Conservation (phyloP, 2,329 filamentous ascomycete genomes). For the Fusarium anthophilum region DNA sequence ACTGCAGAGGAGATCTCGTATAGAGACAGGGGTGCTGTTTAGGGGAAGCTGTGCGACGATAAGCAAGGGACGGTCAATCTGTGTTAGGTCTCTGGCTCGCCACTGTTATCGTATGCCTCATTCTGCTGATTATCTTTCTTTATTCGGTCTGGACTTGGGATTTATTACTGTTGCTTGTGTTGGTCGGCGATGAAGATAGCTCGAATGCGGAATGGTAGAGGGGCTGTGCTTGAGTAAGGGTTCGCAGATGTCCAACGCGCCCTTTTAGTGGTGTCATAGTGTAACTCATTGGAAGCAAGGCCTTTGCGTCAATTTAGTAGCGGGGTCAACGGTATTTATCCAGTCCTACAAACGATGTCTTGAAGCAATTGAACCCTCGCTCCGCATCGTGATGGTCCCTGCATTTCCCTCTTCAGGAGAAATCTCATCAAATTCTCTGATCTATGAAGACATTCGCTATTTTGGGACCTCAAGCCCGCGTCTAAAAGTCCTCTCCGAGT, state of each 20-base stretch:
- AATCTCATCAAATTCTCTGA: neutral
- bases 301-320: neutral
- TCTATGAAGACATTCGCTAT: neutral
- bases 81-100: neutral
- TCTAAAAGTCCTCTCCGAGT: no score
- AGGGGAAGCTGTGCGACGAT: neutral
- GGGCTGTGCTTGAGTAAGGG: neutral
- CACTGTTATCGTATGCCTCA: neutral
- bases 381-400: neutral
- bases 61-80: neutral
- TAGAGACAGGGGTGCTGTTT: neutral
- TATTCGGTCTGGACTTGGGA: neutral
- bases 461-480: neutral
- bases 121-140: neutral
- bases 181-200: accelerated
- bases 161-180: accelerated
- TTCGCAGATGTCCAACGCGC: neutral
- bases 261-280: neutral
- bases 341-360: accelerated
- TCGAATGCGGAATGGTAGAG: no score
- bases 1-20: neutral
- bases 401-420: neutral
- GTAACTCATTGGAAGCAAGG: neutral
- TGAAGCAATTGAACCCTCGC: neutral
- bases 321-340: neutral